phyloP scores from a whole-genome alignment of 768 basidiomycete species.

The Serendipita indica region DNA sequence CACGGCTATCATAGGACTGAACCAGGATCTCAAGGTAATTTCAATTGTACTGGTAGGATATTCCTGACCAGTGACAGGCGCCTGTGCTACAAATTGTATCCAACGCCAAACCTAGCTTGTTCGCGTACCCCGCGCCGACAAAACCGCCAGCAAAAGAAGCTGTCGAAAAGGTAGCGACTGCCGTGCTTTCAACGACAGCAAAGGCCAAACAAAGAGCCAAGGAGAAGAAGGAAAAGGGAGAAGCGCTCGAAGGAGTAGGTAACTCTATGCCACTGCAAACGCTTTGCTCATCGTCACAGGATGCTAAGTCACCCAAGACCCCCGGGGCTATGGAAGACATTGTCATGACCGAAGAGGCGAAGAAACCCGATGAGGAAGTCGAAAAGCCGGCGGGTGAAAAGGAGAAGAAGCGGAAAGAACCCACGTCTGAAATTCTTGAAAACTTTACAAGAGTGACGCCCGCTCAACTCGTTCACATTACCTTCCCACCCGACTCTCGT shows the following conservation, averaged over 20 bases:
- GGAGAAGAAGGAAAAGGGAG: constrained; percentile 53
- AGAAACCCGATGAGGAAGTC: constrained; percentile 52
- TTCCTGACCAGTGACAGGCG: constrained; percentile 33
- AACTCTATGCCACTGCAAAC: not conserved
- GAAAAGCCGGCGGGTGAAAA: constrained; percentile 23
- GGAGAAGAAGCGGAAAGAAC: constrained; percentile 54
- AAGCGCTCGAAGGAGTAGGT: constrained; percentile 70
- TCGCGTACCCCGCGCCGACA: constrained; percentile 76
- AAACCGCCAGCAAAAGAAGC: constrained; percentile 89
- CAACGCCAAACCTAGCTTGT: constrained; percentile 78
- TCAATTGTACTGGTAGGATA: not conserved
- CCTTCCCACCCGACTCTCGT: constrained; percentile 62
- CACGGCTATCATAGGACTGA: constrained; percentile 86
- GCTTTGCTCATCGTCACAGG: constrained; percentile 23
- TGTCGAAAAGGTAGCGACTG: constrained; percentile 80
- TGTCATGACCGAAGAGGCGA: constrained; percentile 47
- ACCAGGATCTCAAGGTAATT: constrained; percentile 66
- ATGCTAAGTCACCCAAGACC: constrained; percentile 29
- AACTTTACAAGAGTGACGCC: constrained; percentile 93
- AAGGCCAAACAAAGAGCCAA: constrained; percentile 93
- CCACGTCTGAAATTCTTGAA: constrained; percentile 52
- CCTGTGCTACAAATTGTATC: constrained; percentile 87
- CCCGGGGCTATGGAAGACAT: constrained; percentile 40
- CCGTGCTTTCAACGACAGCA: constrained; percentile 92
- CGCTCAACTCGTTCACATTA: constrained; percentile 69